These are phyloP conservation scores for Agaricus bisporus DNA, from an alignment of 768 basidiomycete species.

Conservation along the genomic window DNA sequence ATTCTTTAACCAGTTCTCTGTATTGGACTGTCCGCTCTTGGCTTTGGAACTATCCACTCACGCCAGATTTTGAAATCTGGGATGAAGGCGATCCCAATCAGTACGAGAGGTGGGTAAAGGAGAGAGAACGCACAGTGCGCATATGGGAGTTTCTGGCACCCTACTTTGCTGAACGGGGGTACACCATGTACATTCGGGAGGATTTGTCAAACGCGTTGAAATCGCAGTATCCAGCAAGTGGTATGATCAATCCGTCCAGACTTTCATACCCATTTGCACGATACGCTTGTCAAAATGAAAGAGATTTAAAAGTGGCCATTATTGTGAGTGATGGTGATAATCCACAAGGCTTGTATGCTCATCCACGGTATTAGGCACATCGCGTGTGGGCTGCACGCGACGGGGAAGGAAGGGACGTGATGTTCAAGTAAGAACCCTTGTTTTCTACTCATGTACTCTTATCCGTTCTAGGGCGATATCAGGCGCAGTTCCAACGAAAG, in stretches of 20 bases:
- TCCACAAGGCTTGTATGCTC: not conserved
- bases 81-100: not conserved
- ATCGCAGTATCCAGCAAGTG: not conserved
- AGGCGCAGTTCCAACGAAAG: not conserved
- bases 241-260: not conserved
- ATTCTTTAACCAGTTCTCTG: not conserved
- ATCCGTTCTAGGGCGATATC: not conserved
- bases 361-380: not conserved
- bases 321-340: not conserved
- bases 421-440: not conserved
- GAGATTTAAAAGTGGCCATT: not conserved
- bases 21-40: not conserved
- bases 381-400: not conserved
- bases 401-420: not conserved
- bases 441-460: too few species aligned
- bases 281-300: not conserved
- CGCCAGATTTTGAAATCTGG: not conserved
- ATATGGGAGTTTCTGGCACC: not conserved
- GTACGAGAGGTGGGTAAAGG: not conserved
- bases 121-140: not conserved
- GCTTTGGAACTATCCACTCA: not conserved
- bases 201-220: not conserved
- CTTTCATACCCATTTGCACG: not conserved
- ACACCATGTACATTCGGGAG: not conserved
- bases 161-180: not conserved